Percentiles rank a stretch among this genome's conserved stretches.
Evolutionary conservation across 2,329 filamentous ascomycete species (phyloP).

Genomic region (Rachicladosporium sp.): DNA sequence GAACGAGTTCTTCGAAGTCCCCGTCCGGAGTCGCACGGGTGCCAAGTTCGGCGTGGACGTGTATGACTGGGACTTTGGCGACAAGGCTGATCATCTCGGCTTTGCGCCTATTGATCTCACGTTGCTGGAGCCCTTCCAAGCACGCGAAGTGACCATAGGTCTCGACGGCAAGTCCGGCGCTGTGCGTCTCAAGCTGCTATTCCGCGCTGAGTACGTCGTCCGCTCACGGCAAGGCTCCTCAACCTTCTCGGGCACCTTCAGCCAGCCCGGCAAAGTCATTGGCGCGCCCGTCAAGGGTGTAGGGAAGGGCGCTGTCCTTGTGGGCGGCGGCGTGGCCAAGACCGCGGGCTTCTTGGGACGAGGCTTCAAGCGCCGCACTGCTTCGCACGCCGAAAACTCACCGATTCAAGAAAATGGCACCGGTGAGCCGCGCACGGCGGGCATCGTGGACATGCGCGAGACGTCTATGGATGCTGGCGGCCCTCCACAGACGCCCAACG

Average conservation of each 20-base stretch:
- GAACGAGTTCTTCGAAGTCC: constrained; percentile 90
- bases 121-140: constrained; percentile 71
- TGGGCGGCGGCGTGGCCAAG: constrained; percentile 71
- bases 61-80: constrained; percentile 93
- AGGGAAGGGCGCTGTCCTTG: constrained; percentile 58
- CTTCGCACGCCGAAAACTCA: constrained; percentile 31
- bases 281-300: constrained; percentile 92
- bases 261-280: constrained; percentile 75
- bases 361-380: constrained; percentile 64
- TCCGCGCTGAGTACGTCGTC: constrained; percentile 84
- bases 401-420: too few species aligned
- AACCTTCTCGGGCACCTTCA: constrained; percentile 86
- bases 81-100: constrained; percentile 86
- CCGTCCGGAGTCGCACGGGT: constrained; percentile 69
- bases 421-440: constrained; percentile 8
- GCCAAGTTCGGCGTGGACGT: constrained; percentile 74
- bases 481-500: constrained; percentile 11
- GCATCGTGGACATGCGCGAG: constrained; percentile 13
- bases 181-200: constrained; percentile 71
- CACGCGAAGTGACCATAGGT: constrained; percentile 59
- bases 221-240: constrained; percentile 79
- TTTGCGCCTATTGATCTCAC: constrained; percentile 62
- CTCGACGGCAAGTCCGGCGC: constrained; percentile 84
- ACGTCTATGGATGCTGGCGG: constrained; percentile 16
- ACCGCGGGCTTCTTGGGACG: constrained; percentile 84